A percentile compares a stretch with the other conserved stretches of the same genome.
phyloP scores from a whole-genome alignment of 2,329 filamentous ascomycete genomes.

The Aspergillus sp. region DNA sequence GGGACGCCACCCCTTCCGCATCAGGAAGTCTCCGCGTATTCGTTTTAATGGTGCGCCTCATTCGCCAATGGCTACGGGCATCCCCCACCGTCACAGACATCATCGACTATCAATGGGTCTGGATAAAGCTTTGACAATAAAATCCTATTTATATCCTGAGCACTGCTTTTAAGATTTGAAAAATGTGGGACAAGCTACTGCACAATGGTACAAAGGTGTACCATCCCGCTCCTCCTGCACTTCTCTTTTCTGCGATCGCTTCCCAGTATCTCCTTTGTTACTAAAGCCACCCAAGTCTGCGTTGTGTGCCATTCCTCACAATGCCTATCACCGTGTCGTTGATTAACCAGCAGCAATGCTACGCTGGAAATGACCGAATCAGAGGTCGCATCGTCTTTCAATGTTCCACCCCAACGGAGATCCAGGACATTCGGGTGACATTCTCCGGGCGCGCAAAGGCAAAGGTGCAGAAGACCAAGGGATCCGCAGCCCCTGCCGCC shows the following conservation, averaged over 20 bases:
- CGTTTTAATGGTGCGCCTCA: too few species aligned
- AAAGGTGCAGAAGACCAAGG: slow-evolving; percentile 21
- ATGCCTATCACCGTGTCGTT: slow-evolving; percentile 19
- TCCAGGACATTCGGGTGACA: slow-evolving; percentile 15
- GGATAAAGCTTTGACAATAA: too few species aligned
- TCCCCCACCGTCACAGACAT: too few species aligned
- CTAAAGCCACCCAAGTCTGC: background rate
- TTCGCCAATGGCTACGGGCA: too few species aligned
- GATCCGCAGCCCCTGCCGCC: slow-evolving; percentile 11
- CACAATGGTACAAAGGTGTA: background rate
- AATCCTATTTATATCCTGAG: background rate
- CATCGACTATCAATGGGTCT: too few species aligned
- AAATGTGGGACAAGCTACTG: background rate
- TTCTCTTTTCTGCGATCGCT: background rate
- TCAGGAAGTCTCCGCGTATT: too few species aligned
- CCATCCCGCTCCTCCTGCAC: background rate
- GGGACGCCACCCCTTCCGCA: too few species aligned
- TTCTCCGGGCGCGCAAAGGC: slow-evolving; percentile 19
- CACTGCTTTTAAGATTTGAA: background rate
- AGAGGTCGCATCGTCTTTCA: slow-evolving; percentile 11
- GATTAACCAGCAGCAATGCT: slow-evolving; percentile 7
- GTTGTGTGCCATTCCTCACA: background rate
- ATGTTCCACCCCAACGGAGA: slow-evolving; percentile 7
- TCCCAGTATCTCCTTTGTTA: background rate
- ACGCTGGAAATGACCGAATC: slow-evolving; percentile 14